Evolutionary conservation across 225 moss, liverwort and hornwort species (phyloP).

Genomic region (Ulota crispa): DNA sequence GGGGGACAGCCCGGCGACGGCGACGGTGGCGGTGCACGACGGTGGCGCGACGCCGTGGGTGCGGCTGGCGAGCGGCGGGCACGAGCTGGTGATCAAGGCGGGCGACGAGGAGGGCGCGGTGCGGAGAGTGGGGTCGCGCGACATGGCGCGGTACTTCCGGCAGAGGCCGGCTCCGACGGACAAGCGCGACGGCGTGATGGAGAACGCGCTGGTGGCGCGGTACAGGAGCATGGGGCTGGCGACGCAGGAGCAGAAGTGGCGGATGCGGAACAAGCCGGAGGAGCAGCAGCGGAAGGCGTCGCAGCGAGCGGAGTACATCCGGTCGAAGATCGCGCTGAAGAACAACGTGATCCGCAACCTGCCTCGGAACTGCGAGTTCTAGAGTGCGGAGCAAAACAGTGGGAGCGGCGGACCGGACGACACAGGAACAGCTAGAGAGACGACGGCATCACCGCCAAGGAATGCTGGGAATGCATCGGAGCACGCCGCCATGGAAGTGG

Average conservation of each 20-base stretch:
- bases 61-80: slow-evolving; percentile 64
- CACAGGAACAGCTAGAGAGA: not conserved
- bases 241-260: slow-evolving; percentile 73
- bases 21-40: slow-evolving; percentile 43
- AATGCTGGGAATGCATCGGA: not conserved
- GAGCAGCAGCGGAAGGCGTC: slow-evolving; percentile 72
- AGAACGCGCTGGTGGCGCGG: slow-evolving; percentile 77
- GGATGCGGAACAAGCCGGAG: slow-evolving; percentile 64
- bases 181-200: slow-evolving; percentile 71
- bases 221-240: slow-evolving; percentile 94
- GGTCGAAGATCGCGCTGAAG: slow-evolving; percentile 77
- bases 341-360: slow-evolving; percentile 84
- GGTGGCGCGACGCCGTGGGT: slow-evolving; percentile 47
- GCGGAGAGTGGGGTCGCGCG: slow-evolving; percentile 85
- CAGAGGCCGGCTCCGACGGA: slow-evolving; percentile 84
- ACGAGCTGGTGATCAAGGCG: slow-evolving; percentile 77
- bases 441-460: not conserved
- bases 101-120: slow-evolving; percentile 52
- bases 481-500: not conserved
- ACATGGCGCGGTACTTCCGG: slow-evolving; percentile 80
- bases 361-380: slow-evolving; percentile 67
- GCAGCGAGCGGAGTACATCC: slow-evolving; percentile 72
- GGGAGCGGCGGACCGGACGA: no score
- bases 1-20: slow-evolving; percentile 28
- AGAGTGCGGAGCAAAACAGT: not conserved